phyloP scores from a whole-genome alignment of 1,284 basidiomycete genomes.

The Thelephora terrestris region DNA sequence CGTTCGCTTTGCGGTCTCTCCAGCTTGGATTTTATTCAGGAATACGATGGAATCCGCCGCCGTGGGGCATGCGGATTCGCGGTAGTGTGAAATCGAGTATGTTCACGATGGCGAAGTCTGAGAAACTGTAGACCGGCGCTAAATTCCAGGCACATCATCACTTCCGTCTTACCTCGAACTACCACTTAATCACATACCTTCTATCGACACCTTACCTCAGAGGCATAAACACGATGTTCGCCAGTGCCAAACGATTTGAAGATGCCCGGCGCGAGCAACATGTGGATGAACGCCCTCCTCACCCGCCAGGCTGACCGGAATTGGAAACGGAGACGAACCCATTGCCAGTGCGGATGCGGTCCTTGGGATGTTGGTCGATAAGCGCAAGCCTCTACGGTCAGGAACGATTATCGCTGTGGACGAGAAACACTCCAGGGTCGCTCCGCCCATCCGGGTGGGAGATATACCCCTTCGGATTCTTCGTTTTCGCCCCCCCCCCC shows the following conservation, averaged over 20 bases:
- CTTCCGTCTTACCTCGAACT: not conserved
- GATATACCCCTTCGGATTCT: not conserved
- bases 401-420: constrained; percentile 60
- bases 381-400: constrained; percentile 68
- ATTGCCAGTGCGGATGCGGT: constrained; percentile 66
- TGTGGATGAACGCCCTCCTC: constrained; percentile 19
- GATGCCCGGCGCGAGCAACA: constrained; percentile 54
- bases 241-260: constrained; percentile 60
- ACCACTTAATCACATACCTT: not conserved
- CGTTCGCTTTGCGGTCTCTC: too few species aligned
- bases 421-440: constrained; percentile 51
- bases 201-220: too few species aligned
- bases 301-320: constrained; percentile 35
- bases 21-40: too few species aligned
- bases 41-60: too few species aligned
- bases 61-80: too few species aligned
- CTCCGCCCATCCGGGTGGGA: constrained; percentile 11
- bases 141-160: not conserved
- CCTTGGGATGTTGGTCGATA: constrained; percentile 78
- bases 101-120: too few species aligned
- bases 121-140: too few species aligned
- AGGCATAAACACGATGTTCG: constrained; percentile 14
- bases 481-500: not conserved
- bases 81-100: too few species aligned
- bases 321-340: constrained; percentile 73